A percentile compares a stretch with the other conserved stretches of the same genome.
Conservation (phyloP, 345 rosid species). For the Triadica sebifera region DNA sequence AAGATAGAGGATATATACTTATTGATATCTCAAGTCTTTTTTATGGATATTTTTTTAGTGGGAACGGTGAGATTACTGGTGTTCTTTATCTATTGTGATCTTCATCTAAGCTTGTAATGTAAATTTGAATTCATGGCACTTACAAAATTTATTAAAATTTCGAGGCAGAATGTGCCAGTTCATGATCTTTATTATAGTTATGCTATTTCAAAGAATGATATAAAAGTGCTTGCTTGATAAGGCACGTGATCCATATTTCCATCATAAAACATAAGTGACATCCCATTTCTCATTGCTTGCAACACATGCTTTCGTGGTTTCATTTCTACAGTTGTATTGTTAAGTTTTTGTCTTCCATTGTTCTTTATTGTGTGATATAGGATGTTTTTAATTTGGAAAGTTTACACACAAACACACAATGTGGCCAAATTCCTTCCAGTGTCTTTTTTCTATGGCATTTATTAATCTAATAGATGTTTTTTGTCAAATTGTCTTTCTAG, state of each 20-base stretch:
- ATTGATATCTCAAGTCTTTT: neutral
- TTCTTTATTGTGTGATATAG: neutral
- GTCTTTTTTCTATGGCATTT: neutral
- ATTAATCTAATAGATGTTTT: neutral
- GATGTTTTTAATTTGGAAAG: neutral
- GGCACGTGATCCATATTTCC: constrained; percentile 1
- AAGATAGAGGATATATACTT: neutral
- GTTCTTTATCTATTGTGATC: too few species aligned
- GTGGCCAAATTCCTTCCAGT: neutral
- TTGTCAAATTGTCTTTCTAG: constrained; percentile 36
- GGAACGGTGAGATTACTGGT: constrained; percentile 1
- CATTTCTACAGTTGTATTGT: neutral
- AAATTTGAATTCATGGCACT: neutral
- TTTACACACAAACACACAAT: neutral
- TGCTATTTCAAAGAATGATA: neutral
- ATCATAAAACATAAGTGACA: neutral
- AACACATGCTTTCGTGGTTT: neutral
- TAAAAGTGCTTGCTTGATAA: neutral
- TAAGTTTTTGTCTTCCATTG: neutral
- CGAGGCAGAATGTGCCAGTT: neutral
- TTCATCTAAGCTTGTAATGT: too few species aligned
- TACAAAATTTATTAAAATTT: neutral
- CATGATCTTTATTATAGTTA: neutral
- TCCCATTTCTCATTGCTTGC: neutral
- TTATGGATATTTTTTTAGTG: neutral